Percentiles rank a stretch among this genome's conserved stretches.
Evolutionary conservation across 2,329 filamentous ascomycete species (phyloP).

Genomic region (Exutisphaerella laricina): DNA sequence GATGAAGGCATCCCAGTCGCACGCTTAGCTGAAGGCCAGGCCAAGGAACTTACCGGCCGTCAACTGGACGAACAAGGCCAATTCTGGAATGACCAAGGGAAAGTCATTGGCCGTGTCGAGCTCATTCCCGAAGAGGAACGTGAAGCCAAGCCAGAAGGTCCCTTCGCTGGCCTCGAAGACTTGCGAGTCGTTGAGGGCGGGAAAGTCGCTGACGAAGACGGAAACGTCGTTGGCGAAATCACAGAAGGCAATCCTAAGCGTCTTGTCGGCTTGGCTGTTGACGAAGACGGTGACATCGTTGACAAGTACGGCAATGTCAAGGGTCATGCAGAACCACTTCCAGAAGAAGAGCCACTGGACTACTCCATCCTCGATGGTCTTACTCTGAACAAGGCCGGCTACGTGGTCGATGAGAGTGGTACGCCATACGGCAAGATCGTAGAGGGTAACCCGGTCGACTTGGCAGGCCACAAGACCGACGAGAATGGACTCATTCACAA

Average conservation of each 20-base stretch:
- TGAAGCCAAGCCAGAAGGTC: conserved; percentile 46
- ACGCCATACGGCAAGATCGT: conserved; percentile 53
- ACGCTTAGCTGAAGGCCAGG: conserved; percentile 61
- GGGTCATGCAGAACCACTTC: conserved; percentile 51
- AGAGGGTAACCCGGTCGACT: conserved; percentile 52
- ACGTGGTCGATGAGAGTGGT: conserved; percentile 50
- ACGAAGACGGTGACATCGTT: conserved; percentile 75
- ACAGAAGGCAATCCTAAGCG: conserved; percentile 55
- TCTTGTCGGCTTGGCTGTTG: conserved; percentile 67
- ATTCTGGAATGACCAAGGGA: conserved; percentile 66
- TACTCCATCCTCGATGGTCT: conserved; percentile 55
- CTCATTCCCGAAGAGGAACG: conserved; percentile 62
- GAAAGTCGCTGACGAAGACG: conserved; percentile 47
- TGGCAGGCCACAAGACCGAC: conserved; percentile 52
- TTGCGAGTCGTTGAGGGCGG: conserved; percentile 45
- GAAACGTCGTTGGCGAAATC: conserved; percentile 48
- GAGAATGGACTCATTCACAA: conserved; percentile 53
- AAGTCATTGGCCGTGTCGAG: conserved; percentile 63
- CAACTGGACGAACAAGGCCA: conserved; percentile 68
- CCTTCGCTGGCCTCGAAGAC: conserved; percentile 46
- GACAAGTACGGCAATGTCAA: conserved; percentile 65
- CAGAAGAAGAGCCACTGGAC: conserved; percentile 45
- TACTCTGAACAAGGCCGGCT: conserved; percentile 60
- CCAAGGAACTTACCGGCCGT: conserved; percentile 58
- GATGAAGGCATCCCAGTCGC: conserved; percentile 51